These are phyloP conservation scores for Calvatia gigantea DNA, from an alignment of 768 basidiomycete species.

Conservation along the genomic window DNA sequence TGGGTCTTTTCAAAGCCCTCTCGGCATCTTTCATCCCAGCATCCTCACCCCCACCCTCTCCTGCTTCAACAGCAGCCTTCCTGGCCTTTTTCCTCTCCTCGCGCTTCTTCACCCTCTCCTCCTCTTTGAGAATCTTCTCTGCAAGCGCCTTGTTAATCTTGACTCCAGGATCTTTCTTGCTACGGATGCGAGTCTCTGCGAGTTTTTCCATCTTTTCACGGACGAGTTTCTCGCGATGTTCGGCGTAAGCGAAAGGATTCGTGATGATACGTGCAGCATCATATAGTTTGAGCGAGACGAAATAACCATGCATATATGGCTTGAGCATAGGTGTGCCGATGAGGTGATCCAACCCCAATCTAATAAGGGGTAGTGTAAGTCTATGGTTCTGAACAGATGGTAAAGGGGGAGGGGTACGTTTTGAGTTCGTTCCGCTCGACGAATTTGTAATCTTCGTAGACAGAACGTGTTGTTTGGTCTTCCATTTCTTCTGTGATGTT, in stretches of 20 bases:
- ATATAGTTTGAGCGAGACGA: constrained; percentile 93
- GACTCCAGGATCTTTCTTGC: constrained; percentile 65
- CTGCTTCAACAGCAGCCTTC: constrained; percentile 22
- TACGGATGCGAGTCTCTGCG: constrained; percentile 88
- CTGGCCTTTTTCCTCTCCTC: constrained; percentile 52
- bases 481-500: constrained; percentile 99
- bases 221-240: constrained; percentile 87
- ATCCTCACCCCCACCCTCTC: constrained; percentile 31
- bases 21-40: constrained; percentile 30
- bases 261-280: constrained; percentile 93
- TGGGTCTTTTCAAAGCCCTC: constrained; percentile 35
- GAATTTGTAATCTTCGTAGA: constrained; percentile 98
- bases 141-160: constrained; percentile 83
- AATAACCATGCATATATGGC: constrained; percentile 99
- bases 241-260: constrained; percentile 94
- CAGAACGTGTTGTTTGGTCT: constrained; percentile 70
- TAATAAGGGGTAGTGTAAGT: constrained; percentile 24
- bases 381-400: background rate
- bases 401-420: constrained; percentile 50
- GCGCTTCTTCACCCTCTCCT: constrained; percentile 55
- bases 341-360: constrained; percentile 93
- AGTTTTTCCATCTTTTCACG: constrained; percentile 90
- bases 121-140: constrained; percentile 70
- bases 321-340: constrained; percentile 93
- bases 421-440: constrained; percentile 83